Evolutionary conservation across 1,284 basidiomycete genomes (phyloP), one percentile per base, ranked within the genome.

Genomic region (Naganishia albida): DNA sequence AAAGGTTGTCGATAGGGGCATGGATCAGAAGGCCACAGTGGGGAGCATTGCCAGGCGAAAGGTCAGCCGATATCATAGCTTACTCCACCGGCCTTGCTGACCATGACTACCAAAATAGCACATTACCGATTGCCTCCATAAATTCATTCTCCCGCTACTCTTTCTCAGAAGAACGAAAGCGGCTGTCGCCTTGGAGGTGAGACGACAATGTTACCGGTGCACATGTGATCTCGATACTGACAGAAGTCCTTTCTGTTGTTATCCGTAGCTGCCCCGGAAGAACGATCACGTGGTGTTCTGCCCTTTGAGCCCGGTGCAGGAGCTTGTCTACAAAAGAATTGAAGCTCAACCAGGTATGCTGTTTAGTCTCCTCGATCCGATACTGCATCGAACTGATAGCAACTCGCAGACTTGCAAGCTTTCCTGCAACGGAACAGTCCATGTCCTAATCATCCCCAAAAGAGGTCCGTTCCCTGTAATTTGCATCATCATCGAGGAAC

Each of bases 251-350:
- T 26, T n/a, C 18, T 51, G n/a, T 15, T 15, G 6, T 15, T 43
- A 18, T 15, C 12, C 2, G 0, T 67, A 82, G 75, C 74, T 83
- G 2, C 82, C 82, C 0, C 71, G 68, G 54, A 83, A 83, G 73
- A 75, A 73, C 7, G 82, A 83, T 68, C 69, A 80, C 65, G 75
- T 82, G 15, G 78, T 82, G 6, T 80, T 83, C 42, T 83, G 82
- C 54, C 81, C 81, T 0, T 70, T 83, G 23, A 80, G 79, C 0
- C 44, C 60, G 0, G 70, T 74, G 0, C 82, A 83, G 68, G 72
- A 76, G 7, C 50, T 68, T 2, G 80, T 79, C 0, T 83, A 83
- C 71, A 69, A 72, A 28, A 68, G 73, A 1, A 71, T 82, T 30
- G 51, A 59, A 18, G 51, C 39, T 1, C 60, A 63, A 20, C 60